Conservation (phyloP, 352 stramenopile genomes). For the Phytophthora crassamura region DNA sequence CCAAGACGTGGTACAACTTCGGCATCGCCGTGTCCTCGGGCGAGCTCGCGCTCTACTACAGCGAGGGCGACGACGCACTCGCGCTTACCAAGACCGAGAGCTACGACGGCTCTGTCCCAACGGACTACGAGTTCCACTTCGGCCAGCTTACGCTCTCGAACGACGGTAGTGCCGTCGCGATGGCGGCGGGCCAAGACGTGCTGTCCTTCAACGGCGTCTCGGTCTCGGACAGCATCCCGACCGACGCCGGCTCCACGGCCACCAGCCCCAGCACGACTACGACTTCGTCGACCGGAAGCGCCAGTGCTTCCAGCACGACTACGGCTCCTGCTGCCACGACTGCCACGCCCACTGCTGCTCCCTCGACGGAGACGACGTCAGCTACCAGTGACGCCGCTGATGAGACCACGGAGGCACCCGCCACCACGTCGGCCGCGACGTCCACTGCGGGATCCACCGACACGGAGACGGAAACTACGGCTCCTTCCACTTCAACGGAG, state of each 20-base stretch:
- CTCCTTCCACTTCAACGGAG: background rate
- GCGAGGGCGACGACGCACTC: constrained; percentile 48
- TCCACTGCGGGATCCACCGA: constrained; percentile 12
- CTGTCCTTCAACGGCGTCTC: constrained; percentile 75
- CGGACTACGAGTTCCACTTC: constrained; percentile 70
- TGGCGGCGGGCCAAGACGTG: constrained; percentile 60
- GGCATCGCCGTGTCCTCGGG: constrained; percentile 53
- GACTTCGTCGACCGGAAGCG: constrained; percentile 1
- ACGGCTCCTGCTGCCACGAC: constrained; percentile 17
- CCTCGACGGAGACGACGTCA: constrained; percentile 16
- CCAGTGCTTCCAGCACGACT: constrained; percentile 11
- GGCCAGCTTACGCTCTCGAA: constrained; percentile 72
- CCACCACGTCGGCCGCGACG: background rate
- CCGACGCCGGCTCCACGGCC: constrained; percentile 27
- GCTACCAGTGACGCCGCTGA: constrained; percentile 2
- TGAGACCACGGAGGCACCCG: constrained; percentile 12
- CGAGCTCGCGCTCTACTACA: constrained; percentile 62
- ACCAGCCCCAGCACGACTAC: constrained; percentile 26
- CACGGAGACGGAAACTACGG: background rate
- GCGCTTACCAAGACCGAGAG: constrained; percentile 50
- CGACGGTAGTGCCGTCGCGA: constrained; percentile 55
- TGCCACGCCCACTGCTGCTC: constrained; percentile 13
- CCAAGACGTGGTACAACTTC: constrained; percentile 75
- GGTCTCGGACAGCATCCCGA: constrained; percentile 53
- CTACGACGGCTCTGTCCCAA: constrained; percentile 29